Evolutionary conservation across 2,329 filamentous ascomycete species (phyloP).

Genomic region (Teratosphaeria destructans): DNA sequence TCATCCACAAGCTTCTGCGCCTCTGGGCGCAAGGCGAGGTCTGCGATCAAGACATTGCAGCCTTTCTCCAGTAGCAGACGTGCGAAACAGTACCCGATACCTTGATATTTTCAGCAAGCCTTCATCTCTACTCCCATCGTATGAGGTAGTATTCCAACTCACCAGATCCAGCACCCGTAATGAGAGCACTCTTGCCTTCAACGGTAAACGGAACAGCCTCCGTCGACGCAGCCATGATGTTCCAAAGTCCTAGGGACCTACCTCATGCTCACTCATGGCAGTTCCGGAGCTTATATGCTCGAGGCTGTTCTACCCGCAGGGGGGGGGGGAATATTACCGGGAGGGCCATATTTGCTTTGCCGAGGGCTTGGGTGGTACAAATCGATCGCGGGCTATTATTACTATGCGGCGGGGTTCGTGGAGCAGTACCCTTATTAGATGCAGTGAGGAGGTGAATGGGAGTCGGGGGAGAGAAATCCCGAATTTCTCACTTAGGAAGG

Average conservation of each 20-base stretch:
- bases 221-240: conserved; percentile 13
- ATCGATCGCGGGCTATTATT: neutral
- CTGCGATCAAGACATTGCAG: conserved; percentile 41
- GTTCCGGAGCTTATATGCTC: neutral
- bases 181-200: conserved; percentile 36
- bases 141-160: neutral
- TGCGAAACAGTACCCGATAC: conserved; percentile 39
- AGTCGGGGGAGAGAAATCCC: neutral
- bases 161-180: conserved; percentile 39
- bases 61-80: conserved; percentile 32
- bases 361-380: neutral
- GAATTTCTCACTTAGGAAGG: neutral
- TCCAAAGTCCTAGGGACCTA: neutral
- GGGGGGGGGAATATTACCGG: neutral
- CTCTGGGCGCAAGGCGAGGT: conserved; percentile 38
- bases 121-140: neutral
- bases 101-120: conserved; percentile 16
- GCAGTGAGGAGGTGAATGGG: neutral
- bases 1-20: conserved; percentile 32
- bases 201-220: conserved; percentile 27
- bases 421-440: neutral
- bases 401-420: neutral
- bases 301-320: neutral
- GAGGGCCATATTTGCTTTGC: neutral
- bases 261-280: neutral